Percentiles rank a stretch among this genome's conserved stretches.
Conservation (phyloP, 305 asterid species). For the Rubia peregrina region DNA sequence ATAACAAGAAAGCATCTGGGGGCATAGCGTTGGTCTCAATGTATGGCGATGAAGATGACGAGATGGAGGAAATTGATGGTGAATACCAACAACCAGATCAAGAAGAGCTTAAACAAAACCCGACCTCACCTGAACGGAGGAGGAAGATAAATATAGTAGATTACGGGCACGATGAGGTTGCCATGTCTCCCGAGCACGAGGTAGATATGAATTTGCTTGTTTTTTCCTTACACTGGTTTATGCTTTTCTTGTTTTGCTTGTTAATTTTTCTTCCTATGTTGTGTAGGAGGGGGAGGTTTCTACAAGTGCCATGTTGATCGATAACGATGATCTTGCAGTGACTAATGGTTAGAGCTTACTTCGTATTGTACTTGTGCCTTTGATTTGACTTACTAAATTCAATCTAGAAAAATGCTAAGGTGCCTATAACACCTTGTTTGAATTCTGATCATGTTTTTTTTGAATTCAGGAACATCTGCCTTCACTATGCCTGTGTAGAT, state of each 20-base stretch:
- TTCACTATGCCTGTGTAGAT: neutral
- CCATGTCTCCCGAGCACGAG: slow-evolving; percentile 85
- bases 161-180: slow-evolving; percentile 84
- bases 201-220: slow-evolving; percentile 22
- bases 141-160: slow-evolving; percentile 53
- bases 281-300: slow-evolving; percentile 68
- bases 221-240: neutral
- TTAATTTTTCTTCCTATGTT: slow-evolving; percentile 9
- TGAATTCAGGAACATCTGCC: too few relatives aligned
- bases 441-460: too few relatives aligned
- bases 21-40: slow-evolving; percentile 85
- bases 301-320: slow-evolving; percentile 44
- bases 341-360: slow-evolving; percentile 43
- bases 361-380: neutral
- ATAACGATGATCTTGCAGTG: slow-evolving; percentile 49
- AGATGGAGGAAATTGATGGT: slow-evolving; percentile 53
- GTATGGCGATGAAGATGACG: slow-evolving; percentile 91
- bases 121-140: slow-evolving; percentile 17
- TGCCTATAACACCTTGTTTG: too few relatives aligned
- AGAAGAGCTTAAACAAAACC: slow-evolving; percentile 28
- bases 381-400: too few relatives aligned
- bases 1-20: slow-evolving; percentile 60
- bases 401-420: too few relatives aligned
- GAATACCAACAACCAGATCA: slow-evolving; percentile 18
- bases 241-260: neutral